Evolutionary conservation across 2,329 filamentous ascomycete genomes (phyloP), one percentile per base, ranked within the genome.

Genomic region (Arthrinium puccinioides): DNA sequence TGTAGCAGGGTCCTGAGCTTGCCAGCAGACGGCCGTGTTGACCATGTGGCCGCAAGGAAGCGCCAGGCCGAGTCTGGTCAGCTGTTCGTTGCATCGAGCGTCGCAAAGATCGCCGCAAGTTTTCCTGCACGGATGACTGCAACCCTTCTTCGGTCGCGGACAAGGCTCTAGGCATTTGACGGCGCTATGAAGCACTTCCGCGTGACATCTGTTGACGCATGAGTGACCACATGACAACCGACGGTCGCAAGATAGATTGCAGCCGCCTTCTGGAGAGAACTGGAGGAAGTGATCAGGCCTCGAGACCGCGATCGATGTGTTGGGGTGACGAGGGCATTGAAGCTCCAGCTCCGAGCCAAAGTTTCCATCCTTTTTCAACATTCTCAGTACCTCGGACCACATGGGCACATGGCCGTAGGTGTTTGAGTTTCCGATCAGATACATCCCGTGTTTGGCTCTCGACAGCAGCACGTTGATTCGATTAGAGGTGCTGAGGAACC

Each of bases 381-480:
- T 72, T 0, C 57, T 41, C 8, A 80, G 54, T 0, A 86, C 75
- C 0, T 74, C 48, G 0, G 55, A 48, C 82, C 82, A 87, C 79
- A 86, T 86, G 0, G 57, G 51, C 0, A 85, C 66, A 15, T 64
- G 56, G 0, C 50, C 50, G 21, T 70, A 80, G 0, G 79, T 86
- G 0, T 70, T 54, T 0, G 75, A 51, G 47, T 87, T 82, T 2
- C 83, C 81, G 23, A 88, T 76, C 14, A 88, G 62, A 49, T 81
- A 84, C 70, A 87, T 77, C 0, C 82, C 81, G 45, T 86, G 74
- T 45, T 77, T 64, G 0, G 82, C 82, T 6, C 83, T 72, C 26
- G 72, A 79, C 0, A 86, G 61, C 0, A 85, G 62, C 0, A 86
- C 80, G 40, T 86, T 84, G 56, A 87, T 78, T 0, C 82, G 70